Conservation (phyloP, 192 early-diverging fungal genomes). For the Linnemannia schmuckeri region DNA sequence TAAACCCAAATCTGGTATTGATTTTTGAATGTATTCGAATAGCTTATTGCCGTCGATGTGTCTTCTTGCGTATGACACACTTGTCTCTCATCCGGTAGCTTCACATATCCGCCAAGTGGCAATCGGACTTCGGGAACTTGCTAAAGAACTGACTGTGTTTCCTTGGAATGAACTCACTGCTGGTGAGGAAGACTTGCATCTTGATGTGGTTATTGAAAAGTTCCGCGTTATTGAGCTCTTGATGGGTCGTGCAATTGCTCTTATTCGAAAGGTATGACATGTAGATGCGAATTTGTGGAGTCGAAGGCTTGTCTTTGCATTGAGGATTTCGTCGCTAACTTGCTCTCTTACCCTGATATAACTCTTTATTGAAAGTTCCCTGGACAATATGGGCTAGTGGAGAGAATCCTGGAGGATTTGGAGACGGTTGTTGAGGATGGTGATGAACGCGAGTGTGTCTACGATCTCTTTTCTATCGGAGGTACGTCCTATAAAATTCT, state of each 20-base stretch:
- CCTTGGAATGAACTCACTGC: slow-evolving; percentile 61
- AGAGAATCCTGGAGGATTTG: slow-evolving; percentile 59
- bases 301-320: background rate
- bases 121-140: slow-evolving; percentile 48
- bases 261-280: slow-evolving; percentile 65
- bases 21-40: background rate
- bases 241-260: slow-evolving; percentile 66
- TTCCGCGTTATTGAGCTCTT: slow-evolving; percentile 60
- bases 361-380: slow-evolving; percentile 63
- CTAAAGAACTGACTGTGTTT: slow-evolving; percentile 45
- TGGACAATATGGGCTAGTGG: slow-evolving; percentile 69
- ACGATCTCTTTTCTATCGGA: slow-evolving; percentile 68
- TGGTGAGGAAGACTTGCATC: slow-evolving; percentile 38
- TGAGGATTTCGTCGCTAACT: background rate
- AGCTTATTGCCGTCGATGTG: slow-evolving; percentile 63
- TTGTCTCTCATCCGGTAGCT: slow-evolving; percentile 71
- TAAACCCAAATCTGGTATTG: background rate
- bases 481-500: slow-evolving; percentile 31
- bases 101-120: slow-evolving; percentile 60
- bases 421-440: slow-evolving; percentile 63
- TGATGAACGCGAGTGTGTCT: slow-evolving; percentile 67
- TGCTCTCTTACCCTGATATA: background rate
- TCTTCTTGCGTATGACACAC: slow-evolving; percentile 81
- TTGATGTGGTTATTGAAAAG: slow-evolving; percentile 50
- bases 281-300: background rate